Base-by-base conservation (phyloP, 441 rosid species). In the Bocquillonia castaneifolia region DNA sequence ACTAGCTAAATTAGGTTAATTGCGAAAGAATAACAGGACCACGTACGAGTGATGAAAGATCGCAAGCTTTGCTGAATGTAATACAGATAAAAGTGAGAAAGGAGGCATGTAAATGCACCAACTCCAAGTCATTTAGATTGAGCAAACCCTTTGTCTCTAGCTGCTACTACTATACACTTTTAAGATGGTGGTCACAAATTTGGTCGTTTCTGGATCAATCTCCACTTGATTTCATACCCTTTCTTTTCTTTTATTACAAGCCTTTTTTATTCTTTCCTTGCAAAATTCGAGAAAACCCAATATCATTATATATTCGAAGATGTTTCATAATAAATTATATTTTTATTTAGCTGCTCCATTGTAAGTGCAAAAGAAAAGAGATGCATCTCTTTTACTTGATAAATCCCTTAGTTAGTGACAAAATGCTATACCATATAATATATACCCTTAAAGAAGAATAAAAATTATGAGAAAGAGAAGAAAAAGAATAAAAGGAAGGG, bases 21-120 rank as follows among this genome's bases (percentile, higher is more conserved):
- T 5, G 55, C 20, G 3, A 51, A 51, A 51, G n/a, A 51, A 15
- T 22, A 51, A 51, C 18, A 52, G 59, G 61, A 32, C 40, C 40
- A 31, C 59, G n/a, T n/a, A n/a, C n/a, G 14, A 45, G 25, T 20
- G 39, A 29, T 7, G 10, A 56, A 29, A 57, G 25, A 57, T 57
- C 40, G 28, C 29, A 26, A 3, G 37, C 63, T 34, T 59, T 59
- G 3, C 1, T 36, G 9, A 8, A 59, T 59, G 28, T 20, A 32
- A 58, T 58, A 40, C 62, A 18, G 62, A 58, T 58, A 58, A 32
- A 58, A 58, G 40, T 59, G 28, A 32, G 56, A 22, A 51, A 22
- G 56, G 3, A 1, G 6, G 56, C 60, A n/a, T 36, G 63, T 20
- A 59, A 59, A 59, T 59, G 45, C 63, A 36, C 34, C 50, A 8